phyloP scores from a whole-genome alignment of 495 filamentous ascomycete species.

The Penicillium waksmanii region DNA sequence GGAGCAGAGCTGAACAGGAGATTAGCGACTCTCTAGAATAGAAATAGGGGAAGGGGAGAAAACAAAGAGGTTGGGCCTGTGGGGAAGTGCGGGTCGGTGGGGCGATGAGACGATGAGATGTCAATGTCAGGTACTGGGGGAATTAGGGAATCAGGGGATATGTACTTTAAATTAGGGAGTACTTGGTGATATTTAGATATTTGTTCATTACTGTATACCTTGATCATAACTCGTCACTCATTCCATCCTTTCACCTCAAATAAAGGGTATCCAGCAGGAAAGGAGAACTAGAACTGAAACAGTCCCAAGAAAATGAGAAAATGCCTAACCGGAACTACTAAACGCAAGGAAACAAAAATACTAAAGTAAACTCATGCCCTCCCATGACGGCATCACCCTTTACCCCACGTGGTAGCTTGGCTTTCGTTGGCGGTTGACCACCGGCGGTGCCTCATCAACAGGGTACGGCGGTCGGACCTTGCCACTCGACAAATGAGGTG shows the following conservation, averaged over 20 bases:
- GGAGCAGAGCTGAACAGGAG: too few species aligned
- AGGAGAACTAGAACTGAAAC: slow-evolving; percentile 4
- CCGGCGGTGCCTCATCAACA: slow-evolving; percentile 78
- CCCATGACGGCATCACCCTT: slow-evolving; percentile 19
- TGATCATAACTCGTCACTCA: slow-evolving; percentile 5
- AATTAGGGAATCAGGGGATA: too few species aligned
- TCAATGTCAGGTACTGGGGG: background rate
- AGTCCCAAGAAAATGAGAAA: background rate
- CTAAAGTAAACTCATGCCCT: too few species aligned
- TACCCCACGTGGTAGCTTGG: slow-evolving; percentile 70
- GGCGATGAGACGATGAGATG: background rate
- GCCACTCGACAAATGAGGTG: slow-evolving; percentile 22
- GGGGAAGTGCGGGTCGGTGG: slow-evolving; percentile 17
- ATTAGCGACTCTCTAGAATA: background rate
- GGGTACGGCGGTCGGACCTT: slow-evolving; percentile 71
- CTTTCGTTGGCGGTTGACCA: slow-evolving; percentile 83
- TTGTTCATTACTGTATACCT: background rate
- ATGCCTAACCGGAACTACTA: background rate
- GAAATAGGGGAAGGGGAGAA: slow-evolving; percentile 21
- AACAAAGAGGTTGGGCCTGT: slow-evolving; percentile 34
- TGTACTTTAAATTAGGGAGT: too few species aligned
- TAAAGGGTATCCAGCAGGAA: slow-evolving; percentile 36
- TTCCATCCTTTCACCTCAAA: slow-evolving; percentile 20
- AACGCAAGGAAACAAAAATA: too few species aligned
- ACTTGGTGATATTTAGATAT: too few species aligned